Evolutionary conservation across 345 rosid species (phyloP).

Genomic region (Boechera stricta): DNA sequence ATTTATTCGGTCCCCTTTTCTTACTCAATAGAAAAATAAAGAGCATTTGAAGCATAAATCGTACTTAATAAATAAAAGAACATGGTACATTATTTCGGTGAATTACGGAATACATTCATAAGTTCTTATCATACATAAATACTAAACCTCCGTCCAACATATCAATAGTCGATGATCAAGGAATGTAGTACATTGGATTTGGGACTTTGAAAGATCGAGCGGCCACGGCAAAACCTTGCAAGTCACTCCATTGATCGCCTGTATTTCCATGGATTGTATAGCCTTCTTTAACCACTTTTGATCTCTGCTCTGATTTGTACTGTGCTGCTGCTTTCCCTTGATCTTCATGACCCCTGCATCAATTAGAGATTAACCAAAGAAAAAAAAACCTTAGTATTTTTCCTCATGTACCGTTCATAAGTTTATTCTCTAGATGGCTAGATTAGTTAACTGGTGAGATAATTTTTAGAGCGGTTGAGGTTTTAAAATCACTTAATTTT

Average conservation of each 20-base stretch:
- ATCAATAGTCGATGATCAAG: constrained; percentile 40
- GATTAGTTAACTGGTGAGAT: neutral
- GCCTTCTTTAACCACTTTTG: constrained; percentile 59
- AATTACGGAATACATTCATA: neutral
- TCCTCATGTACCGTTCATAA: neutral
- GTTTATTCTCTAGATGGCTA: constrained; percentile 6
- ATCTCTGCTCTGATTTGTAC: constrained; percentile 76
- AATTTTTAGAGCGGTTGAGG: neutral
- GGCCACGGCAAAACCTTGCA: constrained; percentile 68
- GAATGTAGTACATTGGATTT: constrained; percentile 76
- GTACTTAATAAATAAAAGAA: neutral
- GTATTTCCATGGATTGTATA: constrained; percentile 70
- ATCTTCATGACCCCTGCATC: constrained; percentile 58
- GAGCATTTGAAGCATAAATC: neutral
- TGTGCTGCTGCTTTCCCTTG: constrained; percentile 58
- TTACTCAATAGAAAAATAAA: too few species aligned
- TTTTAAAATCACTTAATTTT: too few species aligned
- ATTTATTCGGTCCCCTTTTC: neutral
- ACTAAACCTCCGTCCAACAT: constrained; percentile 37
- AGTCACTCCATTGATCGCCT: constrained; percentile 96
- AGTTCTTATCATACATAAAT: neutral
- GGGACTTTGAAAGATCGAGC: constrained; percentile 79
- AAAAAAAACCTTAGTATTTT: neutral
- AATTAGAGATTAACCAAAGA: neutral
- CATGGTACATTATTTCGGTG: neutral